phyloP scores from a whole-genome alignment of 495 filamentous ascomycete species.

The Penicillium herquei region DNA sequence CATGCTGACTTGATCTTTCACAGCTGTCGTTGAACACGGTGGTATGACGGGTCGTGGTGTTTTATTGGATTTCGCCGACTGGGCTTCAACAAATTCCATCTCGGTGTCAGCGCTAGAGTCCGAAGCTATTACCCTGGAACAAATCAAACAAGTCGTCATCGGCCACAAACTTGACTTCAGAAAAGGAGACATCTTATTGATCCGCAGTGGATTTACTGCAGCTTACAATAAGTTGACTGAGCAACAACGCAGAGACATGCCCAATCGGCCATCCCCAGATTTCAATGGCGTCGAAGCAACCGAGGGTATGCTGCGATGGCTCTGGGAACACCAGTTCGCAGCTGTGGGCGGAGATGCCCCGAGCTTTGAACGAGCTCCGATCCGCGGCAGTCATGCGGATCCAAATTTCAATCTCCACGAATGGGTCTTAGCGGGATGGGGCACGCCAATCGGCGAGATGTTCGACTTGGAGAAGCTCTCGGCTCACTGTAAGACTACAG shows the following conservation, averaged over 20 bases:
- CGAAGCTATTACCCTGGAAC: conserved; percentile 33
- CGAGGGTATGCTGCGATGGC: conserved; percentile 35
- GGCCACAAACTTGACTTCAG: conserved; percentile 35
- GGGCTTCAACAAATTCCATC: conserved; percentile 32
- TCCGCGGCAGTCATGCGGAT: conserved; percentile 22
- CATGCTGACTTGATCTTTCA: conserved; percentile 3
- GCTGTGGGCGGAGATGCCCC: conserved; percentile 47
- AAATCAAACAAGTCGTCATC: conserved; percentile 29
- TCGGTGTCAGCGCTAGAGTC: conserved; percentile 29
- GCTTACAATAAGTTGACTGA: conserved; percentile 29
- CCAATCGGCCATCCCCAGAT: conserved; percentile 17
- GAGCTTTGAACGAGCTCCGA: conserved; percentile 28
- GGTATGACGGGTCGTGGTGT: conserved; percentile 51
- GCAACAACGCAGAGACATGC: conserved; percentile 23
- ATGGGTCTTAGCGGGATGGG: conserved; percentile 52
- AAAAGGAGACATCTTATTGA: conserved; percentile 49
- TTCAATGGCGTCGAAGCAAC: conserved; percentile 41
- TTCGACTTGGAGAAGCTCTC: conserved; percentile 53
- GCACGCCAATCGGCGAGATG: conserved; percentile 55
- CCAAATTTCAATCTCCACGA: conserved; percentile 42
- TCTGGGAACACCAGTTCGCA: conserved; percentile 48
- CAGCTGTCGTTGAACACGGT: conserved; percentile 24
- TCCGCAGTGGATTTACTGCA: conserved; percentile 43
- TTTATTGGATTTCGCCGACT: conserved; percentile 52
- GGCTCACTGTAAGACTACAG: conserved; percentile 37